Conservation (phyloP, 148 eudicot species). For the Silene uniflora region DNA sequence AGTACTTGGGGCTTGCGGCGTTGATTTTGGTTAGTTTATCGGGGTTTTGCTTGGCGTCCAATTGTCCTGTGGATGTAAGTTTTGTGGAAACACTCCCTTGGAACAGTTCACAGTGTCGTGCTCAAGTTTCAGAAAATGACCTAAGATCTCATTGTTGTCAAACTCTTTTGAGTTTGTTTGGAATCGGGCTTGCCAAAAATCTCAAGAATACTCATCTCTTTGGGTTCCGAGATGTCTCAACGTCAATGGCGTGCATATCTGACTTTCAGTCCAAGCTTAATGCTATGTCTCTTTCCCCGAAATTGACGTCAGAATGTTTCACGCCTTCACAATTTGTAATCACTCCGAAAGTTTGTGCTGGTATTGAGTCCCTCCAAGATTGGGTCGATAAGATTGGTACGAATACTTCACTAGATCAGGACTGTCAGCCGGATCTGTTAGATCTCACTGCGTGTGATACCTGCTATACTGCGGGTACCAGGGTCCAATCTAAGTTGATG, state of each 20-base stretch:
- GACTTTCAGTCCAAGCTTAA: slow-evolving; percentile 52
- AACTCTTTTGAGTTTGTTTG: slow-evolving; percentile 60
- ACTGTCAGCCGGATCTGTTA: slow-evolving; percentile 43
- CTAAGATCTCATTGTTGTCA: slow-evolving; percentile 45
- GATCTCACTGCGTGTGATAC: slow-evolving; percentile 53
- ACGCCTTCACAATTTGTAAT: slow-evolving; percentile 50
- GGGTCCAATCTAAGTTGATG: slow-evolving; percentile 39
- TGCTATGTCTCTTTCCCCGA: slow-evolving; percentile 37
- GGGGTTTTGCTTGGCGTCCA: slow-evolving; percentile 7
- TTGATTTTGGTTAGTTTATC: slow-evolving; percentile 7
- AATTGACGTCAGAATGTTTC: slow-evolving; percentile 50
- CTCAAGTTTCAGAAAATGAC: slow-evolving; percentile 9
- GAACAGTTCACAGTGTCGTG: slow-evolving; percentile 40
- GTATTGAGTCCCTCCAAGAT: slow-evolving; percentile 40
- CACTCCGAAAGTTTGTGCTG: slow-evolving; percentile 49
- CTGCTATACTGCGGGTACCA: slow-evolving; percentile 57
- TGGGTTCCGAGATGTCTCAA: slow-evolving; percentile 41
- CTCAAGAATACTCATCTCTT: slow-evolving; percentile 50
- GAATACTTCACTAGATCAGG: slow-evolving; percentile 37
- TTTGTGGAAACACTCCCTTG: slow-evolving; percentile 48
- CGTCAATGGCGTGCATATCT: slow-evolving; percentile 50
- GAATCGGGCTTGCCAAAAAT: slow-evolving; percentile 43
- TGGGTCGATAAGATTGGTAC: slow-evolving; percentile 47
- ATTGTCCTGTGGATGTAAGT: slow-evolving; percentile 52
- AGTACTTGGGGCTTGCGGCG: not conserved